Percentiles rank a stretch among this genome's conserved stretches.
These are phyloP conservation scores for Annulohypoxylon moriforme DNA, from an alignment of 495 filamentous ascomycete species.

Conservation along the genomic window DNA sequence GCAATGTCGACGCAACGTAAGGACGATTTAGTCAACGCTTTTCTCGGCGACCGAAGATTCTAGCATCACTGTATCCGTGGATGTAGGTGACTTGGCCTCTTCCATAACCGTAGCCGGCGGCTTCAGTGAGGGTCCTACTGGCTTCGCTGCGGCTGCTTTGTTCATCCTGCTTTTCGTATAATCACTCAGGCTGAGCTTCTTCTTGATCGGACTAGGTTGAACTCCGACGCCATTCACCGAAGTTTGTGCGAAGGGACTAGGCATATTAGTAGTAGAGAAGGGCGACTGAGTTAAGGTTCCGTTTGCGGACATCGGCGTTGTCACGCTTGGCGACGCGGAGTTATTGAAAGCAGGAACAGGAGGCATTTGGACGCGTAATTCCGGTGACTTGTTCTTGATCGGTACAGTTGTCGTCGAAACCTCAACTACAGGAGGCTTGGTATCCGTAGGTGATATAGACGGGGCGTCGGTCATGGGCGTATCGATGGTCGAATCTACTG, in stretches of 20 bases:
- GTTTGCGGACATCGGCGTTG: slow-evolving; percentile 59
- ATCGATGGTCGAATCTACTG: slow-evolving; percentile 19
- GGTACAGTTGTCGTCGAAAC: slow-evolving; percentile 20
- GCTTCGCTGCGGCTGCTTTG: slow-evolving; percentile 54
- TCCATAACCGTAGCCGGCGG: slow-evolving; percentile 51
- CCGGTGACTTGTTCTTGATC: slow-evolving; percentile 54
- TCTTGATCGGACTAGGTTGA: slow-evolving; percentile 71
- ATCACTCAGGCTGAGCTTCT: slow-evolving; percentile 79
- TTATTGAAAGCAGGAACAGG: slow-evolving; percentile 56
- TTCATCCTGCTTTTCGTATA: slow-evolving; percentile 69
- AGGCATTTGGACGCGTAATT: slow-evolving; percentile 64
- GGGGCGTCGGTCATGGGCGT: slow-evolving; percentile 44
- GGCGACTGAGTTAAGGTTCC: slow-evolving; percentile 65
- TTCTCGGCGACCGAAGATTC: slow-evolving; percentile 53
- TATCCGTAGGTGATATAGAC: slow-evolving; percentile 30
- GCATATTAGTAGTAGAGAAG: slow-evolving; percentile 51
- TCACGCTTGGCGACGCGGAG: slow-evolving; percentile 43
- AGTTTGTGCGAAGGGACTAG: slow-evolving; percentile 57
- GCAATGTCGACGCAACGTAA: slow-evolving; percentile 5
- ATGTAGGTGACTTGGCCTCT: slow-evolving; percentile 56
- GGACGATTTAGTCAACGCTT: slow-evolving; percentile 29
- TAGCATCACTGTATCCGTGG: slow-evolving; percentile 42
- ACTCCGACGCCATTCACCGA: slow-evolving; percentile 58
- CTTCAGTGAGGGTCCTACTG: slow-evolving; percentile 48
- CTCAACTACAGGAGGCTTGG: slow-evolving; percentile 11